phyloP scores from a whole-genome alignment of 129 eudicot species.

The Arctium minus region DNA sequence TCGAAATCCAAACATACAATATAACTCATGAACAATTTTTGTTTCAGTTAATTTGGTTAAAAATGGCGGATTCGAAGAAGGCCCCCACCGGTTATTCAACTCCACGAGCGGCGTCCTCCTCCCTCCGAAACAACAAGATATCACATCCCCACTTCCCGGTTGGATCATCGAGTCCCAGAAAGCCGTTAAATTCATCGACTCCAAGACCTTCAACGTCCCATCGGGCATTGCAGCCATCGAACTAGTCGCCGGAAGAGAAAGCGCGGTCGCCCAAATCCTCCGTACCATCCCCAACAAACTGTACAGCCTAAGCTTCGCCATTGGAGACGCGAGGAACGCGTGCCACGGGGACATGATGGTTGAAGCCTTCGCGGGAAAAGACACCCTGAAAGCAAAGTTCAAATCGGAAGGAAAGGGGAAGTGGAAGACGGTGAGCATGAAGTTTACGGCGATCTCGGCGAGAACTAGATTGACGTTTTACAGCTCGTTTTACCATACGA shows the following conservation, averaged over 20 bases:
- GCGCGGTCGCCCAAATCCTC: conserved; percentile 74
- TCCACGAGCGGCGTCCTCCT: conserved; percentile 74
- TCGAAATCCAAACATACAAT: too few relatives aligned
- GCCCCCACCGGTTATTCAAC: conserved; percentile 61
- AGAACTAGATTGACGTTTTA: conserved; percentile 74
- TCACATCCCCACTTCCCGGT: conserved; percentile 78
- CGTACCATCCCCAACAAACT: conserved; percentile 52
- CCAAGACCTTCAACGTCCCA: conserved; percentile 69
- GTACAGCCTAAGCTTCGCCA: conserved; percentile 53
- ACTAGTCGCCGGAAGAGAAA: conserved; percentile 87
- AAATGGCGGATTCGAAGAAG: conserved; percentile 83
- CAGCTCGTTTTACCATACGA: conserved; percentile 79
- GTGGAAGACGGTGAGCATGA: conserved; percentile 39
- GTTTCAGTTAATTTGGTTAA: conserved; percentile 59
- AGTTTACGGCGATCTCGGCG: conserved; percentile 49
- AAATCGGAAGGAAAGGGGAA: conserved; percentile 71
- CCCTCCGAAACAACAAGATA: conserved; percentile 75
- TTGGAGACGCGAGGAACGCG: conserved; percentile 72
- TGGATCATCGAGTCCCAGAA: conserved; percentile 92
- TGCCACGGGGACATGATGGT: conserved; percentile 96
- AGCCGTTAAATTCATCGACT: conserved; percentile 75
- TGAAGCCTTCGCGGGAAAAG: conserved; percentile 72
- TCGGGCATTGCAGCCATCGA: conserved; percentile 61
- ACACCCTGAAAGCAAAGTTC: conserved; percentile 60
- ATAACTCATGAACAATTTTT: background rate